Evolutionary conservation across 176 grass and related monocot genomes (phyloP).

Genomic region (Aechmea fasciata): DNA sequence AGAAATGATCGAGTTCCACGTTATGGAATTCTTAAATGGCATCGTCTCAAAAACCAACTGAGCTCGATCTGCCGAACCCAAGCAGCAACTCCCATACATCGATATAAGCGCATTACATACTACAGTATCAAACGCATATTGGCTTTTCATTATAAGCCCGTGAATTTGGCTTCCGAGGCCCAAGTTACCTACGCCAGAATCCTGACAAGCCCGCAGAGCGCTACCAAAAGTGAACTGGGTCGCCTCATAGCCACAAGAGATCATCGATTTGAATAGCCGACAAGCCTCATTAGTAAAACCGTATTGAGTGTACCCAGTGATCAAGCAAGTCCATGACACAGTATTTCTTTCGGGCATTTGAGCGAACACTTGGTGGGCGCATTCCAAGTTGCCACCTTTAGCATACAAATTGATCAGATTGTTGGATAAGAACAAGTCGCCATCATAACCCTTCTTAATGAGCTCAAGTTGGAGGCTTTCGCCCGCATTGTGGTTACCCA

Average conservation of each 20-base stretch:
- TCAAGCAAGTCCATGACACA: constrained; percentile 62
- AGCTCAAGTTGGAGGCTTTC: constrained; percentile 47
- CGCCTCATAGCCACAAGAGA: constrained; percentile 31
- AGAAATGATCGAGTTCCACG: constrained; percentile 74
- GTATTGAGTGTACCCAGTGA: constrained; percentile 40
- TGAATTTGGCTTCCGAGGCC: constrained; percentile 51
- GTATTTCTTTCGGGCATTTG: constrained; percentile 44
- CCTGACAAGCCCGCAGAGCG: constrained; percentile 47
- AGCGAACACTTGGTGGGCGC: constrained; percentile 35
- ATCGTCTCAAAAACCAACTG: constrained; percentile 41
- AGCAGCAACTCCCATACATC: constrained; percentile 51
- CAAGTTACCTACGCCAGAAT: constrained; percentile 27
- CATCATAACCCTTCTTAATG: constrained; percentile 37
- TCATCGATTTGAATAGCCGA: constrained; percentile 37
- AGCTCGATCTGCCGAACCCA: constrained; percentile 21
- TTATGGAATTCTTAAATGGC: constrained; percentile 36
- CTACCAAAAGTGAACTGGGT: constrained; percentile 66
- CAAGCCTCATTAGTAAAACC: constrained; percentile 31
- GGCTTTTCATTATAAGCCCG: constrained; percentile 46
- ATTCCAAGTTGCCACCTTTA: constrained; percentile 27
- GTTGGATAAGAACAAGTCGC: constrained; percentile 53
- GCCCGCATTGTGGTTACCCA: constrained; percentile 1
- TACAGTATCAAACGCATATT: constrained; percentile 22
- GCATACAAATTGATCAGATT: constrained; percentile 45
- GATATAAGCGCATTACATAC: constrained; percentile 71